Evolutionary conservation across 345 rosid genomes (phyloP).

Genomic region (Citrus sinensis): DNA sequence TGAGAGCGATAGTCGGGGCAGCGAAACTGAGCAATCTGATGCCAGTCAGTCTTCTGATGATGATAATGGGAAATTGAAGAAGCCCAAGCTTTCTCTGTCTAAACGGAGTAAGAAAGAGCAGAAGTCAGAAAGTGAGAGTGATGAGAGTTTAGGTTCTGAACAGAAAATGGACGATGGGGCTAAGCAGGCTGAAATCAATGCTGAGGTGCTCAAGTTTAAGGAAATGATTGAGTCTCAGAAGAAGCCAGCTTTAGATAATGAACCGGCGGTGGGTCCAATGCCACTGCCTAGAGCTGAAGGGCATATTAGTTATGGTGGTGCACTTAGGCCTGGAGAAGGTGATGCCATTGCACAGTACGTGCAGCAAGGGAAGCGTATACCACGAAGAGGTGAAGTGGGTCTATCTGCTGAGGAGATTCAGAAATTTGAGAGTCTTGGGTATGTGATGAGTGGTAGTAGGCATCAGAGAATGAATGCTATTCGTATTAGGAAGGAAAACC

Average conservation of each 20-base stretch:
- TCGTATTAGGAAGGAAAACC: slow-evolving; percentile 99
- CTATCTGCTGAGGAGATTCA: slow-evolving; percentile 94
- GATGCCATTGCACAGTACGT: slow-evolving; percentile 98
- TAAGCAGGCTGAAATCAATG: slow-evolving; percentile 47
- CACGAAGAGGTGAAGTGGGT: slow-evolving; percentile 99
- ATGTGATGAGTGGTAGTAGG: slow-evolving; percentile 99
- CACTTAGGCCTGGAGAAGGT: slow-evolving; percentile 98
- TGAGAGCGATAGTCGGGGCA: slow-evolving; percentile 35
- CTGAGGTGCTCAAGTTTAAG: slow-evolving; percentile 61
- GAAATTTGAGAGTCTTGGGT: slow-evolving; percentile 87
- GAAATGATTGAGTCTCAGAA: slow-evolving; percentile 82
- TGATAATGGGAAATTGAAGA: slow-evolving; percentile 41
- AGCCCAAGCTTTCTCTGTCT: slow-evolving; percentile 29
- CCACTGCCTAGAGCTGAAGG: slow-evolving; percentile 92
- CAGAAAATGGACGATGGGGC: slow-evolving; percentile 50
- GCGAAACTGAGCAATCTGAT: slow-evolving; percentile 35
- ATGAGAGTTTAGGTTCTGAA: slow-evolving; percentile 38
- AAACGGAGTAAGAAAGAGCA: slow-evolving; percentile 38
- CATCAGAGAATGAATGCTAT: slow-evolving; percentile 99
- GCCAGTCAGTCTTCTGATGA: slow-evolving; percentile 33
- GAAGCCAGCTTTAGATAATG: slow-evolving; percentile 65
- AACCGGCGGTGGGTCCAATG: slow-evolving; percentile 80
- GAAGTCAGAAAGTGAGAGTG: slow-evolving; percentile 37
- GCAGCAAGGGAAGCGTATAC: slow-evolving; percentile 98
- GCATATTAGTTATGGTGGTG: slow-evolving; percentile 98